Conservation (phyloP, 148 eudicot genomes). For the Vaccinium macrocarpon region DNA sequence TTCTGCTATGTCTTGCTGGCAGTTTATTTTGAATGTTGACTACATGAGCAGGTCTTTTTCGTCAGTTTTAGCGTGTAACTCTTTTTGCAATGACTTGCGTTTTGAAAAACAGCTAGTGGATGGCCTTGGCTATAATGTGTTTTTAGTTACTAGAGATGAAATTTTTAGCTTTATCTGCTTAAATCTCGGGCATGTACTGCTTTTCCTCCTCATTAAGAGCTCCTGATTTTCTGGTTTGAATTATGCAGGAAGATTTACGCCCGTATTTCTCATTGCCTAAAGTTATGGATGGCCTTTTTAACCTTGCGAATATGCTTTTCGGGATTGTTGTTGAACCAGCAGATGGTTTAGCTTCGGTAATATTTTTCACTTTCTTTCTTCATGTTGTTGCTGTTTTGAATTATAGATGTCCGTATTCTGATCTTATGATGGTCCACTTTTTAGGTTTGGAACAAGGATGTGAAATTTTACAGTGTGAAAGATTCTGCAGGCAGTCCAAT, state of each 20-base stretch:
- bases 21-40: not conserved
- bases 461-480: slow-evolving; percentile 73
- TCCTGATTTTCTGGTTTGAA: slow-evolving; percentile 8
- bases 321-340: slow-evolving; percentile 68
- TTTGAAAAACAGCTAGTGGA: not conserved
- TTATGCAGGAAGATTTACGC: slow-evolving; percentile 78
- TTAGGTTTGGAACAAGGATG: slow-evolving; percentile 92
- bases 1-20: not conserved
- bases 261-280: slow-evolving; percentile 94
- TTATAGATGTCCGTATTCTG: not conserved
- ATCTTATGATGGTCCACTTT: slow-evolving; percentile 1
- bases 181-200: not conserved
- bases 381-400: not conserved
- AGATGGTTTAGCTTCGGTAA: slow-evolving; percentile 95
- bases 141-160: not conserved
- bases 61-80: not conserved
- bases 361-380: not conserved
- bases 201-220: not conserved
- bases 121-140: not conserved
- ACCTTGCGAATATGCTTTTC: slow-evolving; percentile 75
- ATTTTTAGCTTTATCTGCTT: not conserved
- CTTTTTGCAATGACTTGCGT: not conserved
- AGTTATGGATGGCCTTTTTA: slow-evolving; percentile 96
- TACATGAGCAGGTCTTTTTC: not conserved
- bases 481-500: slow-evolving; percentile 72